Conservation (phyloP, 2,329 filamentous ascomycete genomes). For the Pseudogymnoascus sp. region DNA sequence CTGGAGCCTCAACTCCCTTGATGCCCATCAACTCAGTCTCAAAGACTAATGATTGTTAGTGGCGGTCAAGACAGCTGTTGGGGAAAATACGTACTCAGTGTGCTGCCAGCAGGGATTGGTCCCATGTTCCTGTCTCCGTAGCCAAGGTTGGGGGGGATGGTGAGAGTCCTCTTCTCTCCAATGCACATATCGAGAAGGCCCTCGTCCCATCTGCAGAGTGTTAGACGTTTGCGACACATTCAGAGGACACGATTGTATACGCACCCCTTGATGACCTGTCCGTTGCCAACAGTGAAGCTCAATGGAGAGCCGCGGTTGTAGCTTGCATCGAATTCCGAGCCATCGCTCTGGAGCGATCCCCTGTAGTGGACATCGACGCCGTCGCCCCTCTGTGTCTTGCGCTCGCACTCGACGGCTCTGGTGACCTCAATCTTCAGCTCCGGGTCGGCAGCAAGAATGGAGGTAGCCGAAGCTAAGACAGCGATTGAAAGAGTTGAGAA, state of each 20-base stretch:
- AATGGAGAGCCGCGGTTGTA: constrained; percentile 74
- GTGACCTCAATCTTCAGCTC: constrained; percentile 74
- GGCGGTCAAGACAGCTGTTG: constrained; percentile 13
- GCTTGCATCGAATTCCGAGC: constrained; percentile 74
- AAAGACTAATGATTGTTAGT: constrained; percentile 52
- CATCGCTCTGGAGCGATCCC: constrained; percentile 66
- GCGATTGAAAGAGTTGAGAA: constrained; percentile 25
- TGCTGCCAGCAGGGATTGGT: constrained; percentile 75
- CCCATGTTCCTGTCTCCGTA: constrained; percentile 72
- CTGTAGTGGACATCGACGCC: constrained; percentile 80
- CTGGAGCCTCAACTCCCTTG: constrained; percentile 50
- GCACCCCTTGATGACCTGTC: constrained; percentile 83
- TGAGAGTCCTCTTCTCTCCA: constrained; percentile 84
- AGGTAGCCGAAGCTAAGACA: constrained; percentile 22
- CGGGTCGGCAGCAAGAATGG: constrained; percentile 26
- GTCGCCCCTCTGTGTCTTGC: constrained; percentile 70
- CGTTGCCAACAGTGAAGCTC: constrained; percentile 67
- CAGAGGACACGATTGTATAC: constrained; percentile 25
- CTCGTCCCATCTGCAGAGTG: constrained; percentile 66
- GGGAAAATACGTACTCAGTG: constrained; percentile 50
- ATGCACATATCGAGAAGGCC: constrained; percentile 91
- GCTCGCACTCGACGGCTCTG: constrained; percentile 65
- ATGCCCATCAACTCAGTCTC: constrained; percentile 87
- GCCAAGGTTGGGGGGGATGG: constrained; percentile 75
- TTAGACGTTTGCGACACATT: constrained; percentile 11